Base-by-base conservation (phyloP, 2,329 filamentous ascomycete species). In the Fusarium tuaranense region DNA sequence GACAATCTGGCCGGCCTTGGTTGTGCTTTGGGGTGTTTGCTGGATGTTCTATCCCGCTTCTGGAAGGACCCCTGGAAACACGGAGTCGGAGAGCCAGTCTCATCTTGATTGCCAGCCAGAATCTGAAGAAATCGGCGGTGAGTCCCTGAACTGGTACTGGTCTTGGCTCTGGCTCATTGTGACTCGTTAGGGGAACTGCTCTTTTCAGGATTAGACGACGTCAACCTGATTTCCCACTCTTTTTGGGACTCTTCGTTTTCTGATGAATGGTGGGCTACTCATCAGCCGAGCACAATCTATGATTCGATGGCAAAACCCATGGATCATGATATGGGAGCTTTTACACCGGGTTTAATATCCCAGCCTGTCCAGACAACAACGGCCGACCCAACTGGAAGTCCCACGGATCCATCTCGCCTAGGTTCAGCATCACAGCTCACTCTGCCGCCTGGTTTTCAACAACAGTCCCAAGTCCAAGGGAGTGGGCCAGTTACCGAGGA, bases 401-500 rank as follows among this genome's bases (percentile, higher is more conserved):
- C 10, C 5, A 20, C 39, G 5, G 3, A 41, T 41, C 9, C 39
- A 20, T 10, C 2, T 7, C 16, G 18, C 8, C 16, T 4, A 2
- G 13, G 8, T 18, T 16, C 46, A 25, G 8, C 6, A 22, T 4
- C 27, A n/a, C 25, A 20, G 25, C 16, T 13, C 10, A 2, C 16
- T 18, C 7, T 34, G 1, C 2, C 16, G 0, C 51, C 12, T 4
- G 2, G 2, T 6, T 2, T 34, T 13, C 14, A 55, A 18, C 18
- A 4, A 34, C 51, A 14, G 12, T 3, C 12, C 20, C 51, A 32
- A 20, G 20, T 3, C 18, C 25, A 34, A 20, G 10, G 10, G n/a
- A 16, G 3, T 2, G 10, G 10, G 27, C 0, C 3, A 13, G 27
- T 7, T 7, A 2, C 12, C 9, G 16, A 8, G 10, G 18, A 2